Evolutionary conservation across 2,329 filamentous ascomycete genomes (phyloP), one percentile per base, ranked within the genome.

Genomic region (Talaromyces amestolkiae): DNA sequence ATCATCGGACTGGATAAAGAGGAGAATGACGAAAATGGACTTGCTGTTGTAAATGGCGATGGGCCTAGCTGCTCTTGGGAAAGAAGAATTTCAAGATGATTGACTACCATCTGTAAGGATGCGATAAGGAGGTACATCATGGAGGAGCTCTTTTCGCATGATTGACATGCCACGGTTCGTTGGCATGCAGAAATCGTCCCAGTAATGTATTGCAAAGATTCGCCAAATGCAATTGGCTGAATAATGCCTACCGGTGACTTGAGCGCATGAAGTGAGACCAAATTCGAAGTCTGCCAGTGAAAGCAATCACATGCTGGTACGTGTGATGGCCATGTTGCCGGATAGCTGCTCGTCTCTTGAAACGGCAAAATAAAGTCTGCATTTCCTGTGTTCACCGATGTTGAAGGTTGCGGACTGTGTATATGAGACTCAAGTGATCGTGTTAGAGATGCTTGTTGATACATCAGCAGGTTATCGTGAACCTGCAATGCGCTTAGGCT

Each of bases 101-200:
- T 35, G n/a, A 60, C n/a, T n/a, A 61, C 65, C 60, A 66, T 63
- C 37, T 66, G 65, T 19, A 66, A 41, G 35, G 65, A 63, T 33
- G 65, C 53, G 10, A 60, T 31, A 19, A 63, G 53, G 31, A 66
- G 51, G 22, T 60, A 31, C 22, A 66, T 59, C 53, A 54, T 58
- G 15, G 65, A 59, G 2, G 60, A 59, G 5, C 53, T 58, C 37
- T 66, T 66, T 43, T 63, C 65, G 65, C 65, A 66, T 49, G 60
- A 66, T n/a, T 37, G 43, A n/a, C 65, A 66, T 17, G 31, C 27
- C 15, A 61, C 43, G 13, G 60, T 66, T 54, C 47, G 41, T 24
- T 63, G 65, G 53, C 65, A 63, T 37, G 65, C 65, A 6, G 45
- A 15, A 45, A 63, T 58, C 27, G 61, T 63, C 11, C 35, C 43